Conservation (phyloP, 495 filamentous ascomycete genomes). For the Cercophora newfieldiana region DNA sequence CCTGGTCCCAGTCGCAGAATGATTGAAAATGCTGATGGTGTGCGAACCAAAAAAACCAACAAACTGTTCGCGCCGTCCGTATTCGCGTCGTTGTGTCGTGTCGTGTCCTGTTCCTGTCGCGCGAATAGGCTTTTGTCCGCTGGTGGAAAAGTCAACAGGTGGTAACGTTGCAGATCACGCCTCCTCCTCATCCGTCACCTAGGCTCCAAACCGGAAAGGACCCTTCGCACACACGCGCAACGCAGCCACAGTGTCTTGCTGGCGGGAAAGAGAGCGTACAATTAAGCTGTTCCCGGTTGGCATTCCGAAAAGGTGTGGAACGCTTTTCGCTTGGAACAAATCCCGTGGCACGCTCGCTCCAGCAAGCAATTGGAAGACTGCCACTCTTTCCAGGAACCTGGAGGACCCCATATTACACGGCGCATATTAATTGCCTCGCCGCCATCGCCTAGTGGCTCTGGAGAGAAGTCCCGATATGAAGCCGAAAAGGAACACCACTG, state of each 20-base stretch:
- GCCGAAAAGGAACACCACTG: slow-evolving; percentile 25
- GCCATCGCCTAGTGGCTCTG: slow-evolving; percentile 12
- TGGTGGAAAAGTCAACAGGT: slow-evolving; percentile 15
- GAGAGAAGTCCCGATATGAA: slow-evolving; percentile 28
- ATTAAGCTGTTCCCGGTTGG: slow-evolving; percentile 31
- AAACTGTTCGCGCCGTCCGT: too few relatives aligned
- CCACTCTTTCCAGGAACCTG: slow-evolving; percentile 32
- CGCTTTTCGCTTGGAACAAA: slow-evolving; percentile 28
- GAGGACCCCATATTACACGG: slow-evolving; percentile 29
- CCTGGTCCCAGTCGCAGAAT: slow-evolving; percentile 2
- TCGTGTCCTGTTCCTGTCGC: neutral
- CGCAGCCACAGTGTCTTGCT: slow-evolving; percentile 9
- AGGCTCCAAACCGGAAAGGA: slow-evolving; percentile 23
- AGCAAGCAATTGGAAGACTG: slow-evolving; percentile 8
- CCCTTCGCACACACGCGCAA: slow-evolving; percentile 23
- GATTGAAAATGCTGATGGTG: neutral
- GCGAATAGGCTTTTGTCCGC: slow-evolving; percentile 11
- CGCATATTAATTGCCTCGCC: slow-evolving; percentile 21
- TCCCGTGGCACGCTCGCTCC: slow-evolving; percentile 19
- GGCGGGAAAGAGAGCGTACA: slow-evolving; percentile 24
- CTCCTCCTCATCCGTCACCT: neutral
- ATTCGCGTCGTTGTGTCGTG: neutral
- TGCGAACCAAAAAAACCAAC: neutral
- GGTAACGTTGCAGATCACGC: slow-evolving; percentile 33
- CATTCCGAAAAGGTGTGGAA: slow-evolving; percentile 21